Base-by-base conservation (phyloP, 148 eudicot genomes). In the Diospyros kaki region DNA sequence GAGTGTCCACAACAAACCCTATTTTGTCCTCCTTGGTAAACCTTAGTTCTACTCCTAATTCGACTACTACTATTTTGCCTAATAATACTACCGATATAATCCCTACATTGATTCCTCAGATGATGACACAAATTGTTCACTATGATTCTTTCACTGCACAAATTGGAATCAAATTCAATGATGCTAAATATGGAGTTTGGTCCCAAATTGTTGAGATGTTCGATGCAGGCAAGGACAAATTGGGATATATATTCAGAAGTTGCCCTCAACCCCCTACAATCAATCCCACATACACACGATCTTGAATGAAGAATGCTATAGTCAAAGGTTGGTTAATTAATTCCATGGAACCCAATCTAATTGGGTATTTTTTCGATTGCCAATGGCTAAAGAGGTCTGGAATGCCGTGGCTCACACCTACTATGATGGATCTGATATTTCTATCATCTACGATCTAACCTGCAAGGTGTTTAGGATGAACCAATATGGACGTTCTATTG, bases 141-240 rank as follows among this genome's bases (percentile, higher is more conserved):
- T 38, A 8, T 54, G 78, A 67, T 4, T 7, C 71, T 13, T 15
- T 64, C 40, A 11, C 64, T 64, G 71, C 77, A 41, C 72, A 38
- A 9, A 75, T 75, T 4, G 78, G 62, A 40, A 75, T 75, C 53
- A 75, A 75, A 51, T 41, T 75, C 2, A 64, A 75, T 56, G 78
- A 72, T 3, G 28, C 62, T 38, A 75, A 67, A 3, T 75, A 53
- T 75, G 53, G 59, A 11, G 50, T 68, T 18, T 68, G 58, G 72
- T 52, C 58, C 10, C 58, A 68, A 68, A 13, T 68, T 51, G 58
- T 68, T 17, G 58, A 68, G 42, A 50, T 48, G 41, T 51, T 5
- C 18, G 41, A 51, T 7, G n/a, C 42, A 1, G 42, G 42, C 0
- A 50, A 51, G 18, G 58, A 68, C 58, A 68, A 68, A 68, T n/a